Evolutionary conservation across 139 green algal species (phyloP), one percentile per base, ranked within the genome.

Genomic region (Penium margaritaceum): DNA sequence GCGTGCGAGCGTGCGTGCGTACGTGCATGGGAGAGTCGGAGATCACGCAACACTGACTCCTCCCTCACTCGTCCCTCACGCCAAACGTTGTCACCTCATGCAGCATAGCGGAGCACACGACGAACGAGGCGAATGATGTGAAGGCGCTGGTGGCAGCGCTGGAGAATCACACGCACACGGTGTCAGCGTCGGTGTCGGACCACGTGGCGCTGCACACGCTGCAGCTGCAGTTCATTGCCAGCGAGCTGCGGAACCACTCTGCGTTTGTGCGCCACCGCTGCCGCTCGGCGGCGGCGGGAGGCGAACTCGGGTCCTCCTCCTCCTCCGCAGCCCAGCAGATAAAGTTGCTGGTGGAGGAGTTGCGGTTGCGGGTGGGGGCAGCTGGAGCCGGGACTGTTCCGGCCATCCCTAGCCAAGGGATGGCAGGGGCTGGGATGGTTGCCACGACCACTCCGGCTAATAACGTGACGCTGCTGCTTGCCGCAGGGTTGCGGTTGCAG

Each of bases 81-180:
- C 17, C 15, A n/a, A 2, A n/a, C 1, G 24, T 34, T n/a, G 24
- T 24, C n/a, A 3, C 46, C 46, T 24, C 9, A 7, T 19, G 12
- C 46, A 60, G 51, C 51, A 60, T 60, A 60, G 29, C 51, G 51
- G 51, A 60, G 51, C 51, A 60, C 24, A 60, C 51, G n/a, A 60
- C 51, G 51, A 60, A 60, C 51, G 24, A 60, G 17, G 51, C 51
- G 15, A 21, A 27, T 6, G 51, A 60, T 6, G 1, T 60, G 51
- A 60, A 60, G 51, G 15, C 15, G 51, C 51, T 60, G 51, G 51
- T 60, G 51, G 51, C 51, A 24, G 51, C 51, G 15, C 51, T 60
- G 15, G 51, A 60, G 51, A 60, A 60, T 24, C 51, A 60, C 51
- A 60, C 51, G 14, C 30, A 60, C 51, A 33, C 51, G 24, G 51